Evolutionary conservation across 116 monocot genomes (phyloP).

Genomic region (Zostera marina): DNA sequence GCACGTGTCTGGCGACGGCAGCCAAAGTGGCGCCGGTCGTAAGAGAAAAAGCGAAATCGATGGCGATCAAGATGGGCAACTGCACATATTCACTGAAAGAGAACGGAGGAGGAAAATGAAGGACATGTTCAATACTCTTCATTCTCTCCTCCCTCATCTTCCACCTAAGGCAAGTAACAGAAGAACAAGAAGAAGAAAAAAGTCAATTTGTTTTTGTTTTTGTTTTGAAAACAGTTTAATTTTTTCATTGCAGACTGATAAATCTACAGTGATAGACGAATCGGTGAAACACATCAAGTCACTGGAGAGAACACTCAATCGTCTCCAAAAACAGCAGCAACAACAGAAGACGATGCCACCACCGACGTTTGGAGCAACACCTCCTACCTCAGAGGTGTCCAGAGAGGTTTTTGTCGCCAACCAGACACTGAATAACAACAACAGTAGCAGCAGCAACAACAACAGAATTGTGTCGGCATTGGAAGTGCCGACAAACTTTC

Average conservation of each 20-base stretch:
- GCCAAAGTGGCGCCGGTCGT: neutral
- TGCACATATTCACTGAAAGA: constrained; percentile 65
- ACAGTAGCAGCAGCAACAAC: neutral
- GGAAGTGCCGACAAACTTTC: constrained; percentile 8
- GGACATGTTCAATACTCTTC: constrained; percentile 49
- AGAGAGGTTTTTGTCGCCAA: constrained; percentile 23
- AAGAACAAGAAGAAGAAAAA: neutral
- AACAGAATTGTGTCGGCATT: neutral
- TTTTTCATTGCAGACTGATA: constrained; percentile 50
- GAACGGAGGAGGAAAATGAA: constrained; percentile 85
- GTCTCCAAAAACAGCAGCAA: constrained; percentile 40
- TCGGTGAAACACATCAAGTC: constrained; percentile 51
- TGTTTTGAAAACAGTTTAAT: neutral
- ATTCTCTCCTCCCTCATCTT: constrained; percentile 46
- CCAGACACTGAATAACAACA: constrained; percentile 7
- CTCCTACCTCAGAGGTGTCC: neutral
- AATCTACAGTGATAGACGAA: constrained; percentile 64
- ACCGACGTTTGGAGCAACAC: neutral
- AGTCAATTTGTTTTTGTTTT: neutral
- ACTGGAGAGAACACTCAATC: constrained; percentile 30
- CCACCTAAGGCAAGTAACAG: constrained; percentile 30
- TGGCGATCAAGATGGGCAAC: constrained; percentile 11
- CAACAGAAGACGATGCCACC: constrained; percentile 4
- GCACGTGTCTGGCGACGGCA: neutral
- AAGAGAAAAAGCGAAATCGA: neutral